A percentile compares a stretch with the other conserved stretches of the same genome.
phyloP scores from a whole-genome alignment of 306 rosid species.

The Prinsepia uniflora region DNA sequence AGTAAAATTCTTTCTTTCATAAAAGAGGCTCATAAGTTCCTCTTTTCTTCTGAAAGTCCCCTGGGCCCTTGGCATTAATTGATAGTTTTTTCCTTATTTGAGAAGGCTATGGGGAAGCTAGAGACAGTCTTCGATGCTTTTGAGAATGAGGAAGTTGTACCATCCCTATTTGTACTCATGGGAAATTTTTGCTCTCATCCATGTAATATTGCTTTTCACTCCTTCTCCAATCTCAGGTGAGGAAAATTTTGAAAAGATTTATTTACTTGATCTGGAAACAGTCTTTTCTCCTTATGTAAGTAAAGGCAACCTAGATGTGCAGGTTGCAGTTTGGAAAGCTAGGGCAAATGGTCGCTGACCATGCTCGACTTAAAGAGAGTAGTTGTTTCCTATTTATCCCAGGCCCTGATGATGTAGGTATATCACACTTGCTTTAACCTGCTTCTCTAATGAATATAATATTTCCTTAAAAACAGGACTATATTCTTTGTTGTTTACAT shows the following conservation, averaged over 20 bases:
- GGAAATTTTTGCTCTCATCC: constrained; percentile 88
- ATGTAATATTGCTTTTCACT: constrained; percentile 72
- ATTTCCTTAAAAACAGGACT: constrained; percentile 6
- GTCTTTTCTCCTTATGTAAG: constrained; percentile 9
- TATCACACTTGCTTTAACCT: constrained; percentile 14
- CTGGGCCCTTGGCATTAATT: constrained; percentile 24
- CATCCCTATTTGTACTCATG: constrained; percentile 88
- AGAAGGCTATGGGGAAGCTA: constrained; percentile 78
- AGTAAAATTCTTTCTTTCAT: constrained; percentile 15
- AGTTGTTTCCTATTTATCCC: constrained; percentile 86
- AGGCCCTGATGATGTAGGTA: constrained; percentile 95
- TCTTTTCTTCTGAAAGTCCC: constrained; percentile 6
- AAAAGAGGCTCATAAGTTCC: neutral
- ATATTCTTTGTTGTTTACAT: neutral
- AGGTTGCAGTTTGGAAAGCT: constrained; percentile 82
- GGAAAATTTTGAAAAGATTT: constrained; percentile 15
- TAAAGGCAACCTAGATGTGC: constrained; percentile 24
- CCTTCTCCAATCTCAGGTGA: constrained; percentile 76
- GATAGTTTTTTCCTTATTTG: constrained; percentile 41
- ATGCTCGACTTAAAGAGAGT: constrained; percentile 57
- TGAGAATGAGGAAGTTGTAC: constrained; percentile 75
- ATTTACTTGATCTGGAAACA: neutral
- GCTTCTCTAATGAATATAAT: neutral
- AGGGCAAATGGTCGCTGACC: constrained; percentile 73
- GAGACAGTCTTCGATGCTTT: constrained; percentile 66